Base-by-base conservation (phyloP, 441 rosid genomes). In the Populus hybrid region DNA sequence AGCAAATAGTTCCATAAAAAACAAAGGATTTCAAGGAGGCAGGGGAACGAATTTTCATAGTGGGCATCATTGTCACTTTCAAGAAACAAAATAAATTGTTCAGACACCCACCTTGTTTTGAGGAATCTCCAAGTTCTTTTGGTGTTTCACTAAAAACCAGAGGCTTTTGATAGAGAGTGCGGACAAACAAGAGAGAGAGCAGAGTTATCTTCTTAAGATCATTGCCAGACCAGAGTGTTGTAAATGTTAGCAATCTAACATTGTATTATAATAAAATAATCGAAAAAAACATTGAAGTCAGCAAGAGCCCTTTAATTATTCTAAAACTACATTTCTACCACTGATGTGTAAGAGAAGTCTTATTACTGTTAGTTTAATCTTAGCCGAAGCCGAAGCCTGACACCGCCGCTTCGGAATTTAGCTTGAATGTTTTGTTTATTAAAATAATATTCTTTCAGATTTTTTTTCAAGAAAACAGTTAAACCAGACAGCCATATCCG, bases 121-220 rank as follows among this genome's bases (percentile, higher is more conserved):
- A 78, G 84, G 75, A 78, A 78, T 81, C 84, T 67, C 70, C 63
- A 72, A 53, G 10, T 61, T 11, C 19, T 69, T 30, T 6, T 32
- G 35, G 50, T 26, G 61, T 9, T 67, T 50, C 59, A 71, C 23
- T 69, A 21, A 23, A 71, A n/a, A 40, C 59, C 21, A 50, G 9
- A 46, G 16, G 81, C 19, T 10, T 71, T 50, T 71, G 57, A 70
- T 21, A 71, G 77, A 36, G 57, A 72, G 28, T 14, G 34, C 14
- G 14, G 50, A 74, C 65, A 65, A 68, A 50, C 26, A 4, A 32
- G 6, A 23, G 34, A 10, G 12, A 10, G 12, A 28, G 23, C 34
- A 26, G 73, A 68, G 66, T 19, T 21, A 67, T 53, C 46, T 67
- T 7, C 57, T 46, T 10, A 71, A 19, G 23, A 69, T 10, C 2